These are phyloP conservation scores for Lentinula novae-zelandiae DNA, from an alignment of 1,284 basidiomycete species.

Conservation along the genomic window DNA sequence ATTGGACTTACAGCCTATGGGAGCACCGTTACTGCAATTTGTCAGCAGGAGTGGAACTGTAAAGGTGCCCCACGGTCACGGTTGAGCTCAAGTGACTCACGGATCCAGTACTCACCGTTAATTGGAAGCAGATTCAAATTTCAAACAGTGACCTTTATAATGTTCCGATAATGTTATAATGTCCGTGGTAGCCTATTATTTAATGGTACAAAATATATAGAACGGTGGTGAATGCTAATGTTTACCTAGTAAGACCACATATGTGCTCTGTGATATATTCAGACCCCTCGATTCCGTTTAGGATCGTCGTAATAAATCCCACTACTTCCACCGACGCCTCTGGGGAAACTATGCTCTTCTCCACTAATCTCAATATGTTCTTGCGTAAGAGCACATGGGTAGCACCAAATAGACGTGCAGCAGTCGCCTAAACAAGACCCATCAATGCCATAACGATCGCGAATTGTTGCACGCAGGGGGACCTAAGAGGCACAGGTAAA, in stretches of 20 bases:
- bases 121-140: no score
- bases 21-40: neutral
- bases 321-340: conserved; percentile 3
- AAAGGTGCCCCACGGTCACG: neutral
- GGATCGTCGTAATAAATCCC: conserved; percentile 1
- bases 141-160: no score
- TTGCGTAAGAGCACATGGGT: conserved; percentile 46
- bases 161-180: no score
- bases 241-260: no score
- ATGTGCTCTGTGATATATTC: neutral
- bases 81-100: neutral
- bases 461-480: conserved; percentile 33
- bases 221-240: no score
- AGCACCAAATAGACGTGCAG: conserved; percentile 38
- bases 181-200: no score
- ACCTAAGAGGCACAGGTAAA: conserved; percentile 27
- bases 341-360: conserved; percentile 39
- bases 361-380: conserved; percentile 43
- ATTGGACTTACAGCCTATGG: neutral
- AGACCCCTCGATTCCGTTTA: neutral
- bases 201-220: no score
- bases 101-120: no score
- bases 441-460: conserved; percentile 45
- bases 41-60: neutral
- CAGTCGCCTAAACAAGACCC: conserved; percentile 34